Evolutionary conservation across 2,329 filamentous ascomycete genomes (phyloP).

Genomic region (Hypoxylon rubiginosum): DNA sequence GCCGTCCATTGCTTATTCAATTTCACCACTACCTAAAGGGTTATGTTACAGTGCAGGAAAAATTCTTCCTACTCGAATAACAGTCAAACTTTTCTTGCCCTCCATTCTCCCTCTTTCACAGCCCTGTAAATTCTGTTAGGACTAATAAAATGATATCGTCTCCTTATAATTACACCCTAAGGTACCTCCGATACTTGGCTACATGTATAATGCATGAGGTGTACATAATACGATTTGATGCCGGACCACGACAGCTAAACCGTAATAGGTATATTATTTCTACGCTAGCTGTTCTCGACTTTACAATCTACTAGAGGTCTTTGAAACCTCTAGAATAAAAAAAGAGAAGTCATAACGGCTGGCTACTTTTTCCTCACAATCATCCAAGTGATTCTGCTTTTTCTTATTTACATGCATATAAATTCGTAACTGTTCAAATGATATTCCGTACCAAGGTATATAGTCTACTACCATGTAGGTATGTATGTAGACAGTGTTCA

Average conservation of each 20-base stretch:
- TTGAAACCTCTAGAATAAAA: too few relatives aligned
- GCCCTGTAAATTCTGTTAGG: slow-evolving; percentile 24
- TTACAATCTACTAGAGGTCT: too few relatives aligned
- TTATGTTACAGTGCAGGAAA: not conserved
- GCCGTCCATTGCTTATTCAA: not conserved
- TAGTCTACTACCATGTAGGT: too few relatives aligned
- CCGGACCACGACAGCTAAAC: not conserved
- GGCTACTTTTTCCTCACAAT: too few relatives aligned
- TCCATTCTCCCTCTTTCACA: slow-evolving; percentile 6
- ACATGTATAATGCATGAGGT: slow-evolving; percentile 8
- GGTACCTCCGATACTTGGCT: slow-evolving; percentile 11
- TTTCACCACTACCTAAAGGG: too few relatives aligned
- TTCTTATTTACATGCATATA: too few relatives aligned
- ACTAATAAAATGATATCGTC: slow-evolving; percentile 38
- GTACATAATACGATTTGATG: not conserved
- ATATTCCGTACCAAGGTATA: not conserved
- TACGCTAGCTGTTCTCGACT: too few relatives aligned
- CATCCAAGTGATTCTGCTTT: too few relatives aligned
- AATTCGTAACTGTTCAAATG: too few relatives aligned
- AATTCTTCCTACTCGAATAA: slow-evolving; percentile 13
- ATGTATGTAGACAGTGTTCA: slow-evolving; percentile 25
- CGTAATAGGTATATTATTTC: not conserved
- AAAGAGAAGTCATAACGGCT: too few relatives aligned
- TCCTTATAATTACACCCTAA: slow-evolving; percentile 20
- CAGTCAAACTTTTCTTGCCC: slow-evolving; percentile 17